Conservation (phyloP, 495 filamentous ascomycete genomes). For the Penicillium flavigenum region DNA sequence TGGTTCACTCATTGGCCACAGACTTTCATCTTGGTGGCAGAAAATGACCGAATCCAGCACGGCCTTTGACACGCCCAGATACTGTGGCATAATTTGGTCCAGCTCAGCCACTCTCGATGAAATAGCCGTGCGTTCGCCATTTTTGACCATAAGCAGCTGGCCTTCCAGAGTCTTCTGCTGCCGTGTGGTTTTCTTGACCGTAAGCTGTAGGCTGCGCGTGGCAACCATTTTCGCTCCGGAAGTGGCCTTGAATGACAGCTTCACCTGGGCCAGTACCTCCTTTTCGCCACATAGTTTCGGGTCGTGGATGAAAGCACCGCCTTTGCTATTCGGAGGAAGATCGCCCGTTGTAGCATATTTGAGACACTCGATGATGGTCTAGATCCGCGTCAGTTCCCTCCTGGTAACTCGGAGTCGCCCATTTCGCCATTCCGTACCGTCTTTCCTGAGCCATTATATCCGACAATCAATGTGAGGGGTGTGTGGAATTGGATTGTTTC, state of each 20-base stretch:
- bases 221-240: constrained; percentile 75
- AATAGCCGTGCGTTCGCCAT: constrained; percentile 75
- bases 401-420: background rate
- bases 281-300: constrained; percentile 89
- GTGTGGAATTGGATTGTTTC: constrained; percentile 88
- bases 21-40: constrained; percentile 95
- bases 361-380: constrained; percentile 98
- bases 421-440: constrained; percentile 53
- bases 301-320: constrained; percentile 95
- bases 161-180: constrained; percentile 79
- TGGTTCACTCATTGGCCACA: constrained; percentile 97
- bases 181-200: constrained; percentile 74
- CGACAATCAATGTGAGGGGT: constrained; percentile 92
- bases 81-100: constrained; percentile 78
- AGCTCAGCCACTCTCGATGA: constrained; percentile 79
- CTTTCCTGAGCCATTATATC: constrained; percentile 95
- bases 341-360: constrained; percentile 97
- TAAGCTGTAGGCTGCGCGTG: constrained; percentile 78
- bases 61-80: constrained; percentile 86
- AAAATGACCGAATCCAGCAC: constrained; percentile 94
- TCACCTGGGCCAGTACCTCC: constrained; percentile 88
- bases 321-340: constrained; percentile 88
- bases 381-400: constrained; percentile 15
- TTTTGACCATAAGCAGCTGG: constrained; percentile 66
- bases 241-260: constrained; percentile 77